These are phyloP conservation scores for Elaeis oleifera DNA, from an alignment of 202 grass and related monocot species.

Conservation along the genomic window DNA sequence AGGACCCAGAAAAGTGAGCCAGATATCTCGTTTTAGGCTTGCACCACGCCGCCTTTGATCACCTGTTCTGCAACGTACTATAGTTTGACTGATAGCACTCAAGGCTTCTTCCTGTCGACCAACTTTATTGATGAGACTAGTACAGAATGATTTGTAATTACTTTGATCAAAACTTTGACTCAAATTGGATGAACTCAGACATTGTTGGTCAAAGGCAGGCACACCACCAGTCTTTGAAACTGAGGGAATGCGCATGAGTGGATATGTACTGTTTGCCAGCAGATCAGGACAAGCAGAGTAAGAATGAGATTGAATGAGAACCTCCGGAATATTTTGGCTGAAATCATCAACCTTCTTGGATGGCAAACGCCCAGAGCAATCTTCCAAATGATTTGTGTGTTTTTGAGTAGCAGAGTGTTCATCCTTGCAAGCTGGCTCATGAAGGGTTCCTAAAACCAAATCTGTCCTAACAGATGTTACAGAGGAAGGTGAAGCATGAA, in stretches of 20 bases:
- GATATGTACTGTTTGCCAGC: neutral
- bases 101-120: constrained; percentile 83
- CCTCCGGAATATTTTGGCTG: constrained; percentile 25
- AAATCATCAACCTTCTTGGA: constrained; percentile 38
- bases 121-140: constrained; percentile 54
- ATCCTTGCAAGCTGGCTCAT: constrained; percentile 31
- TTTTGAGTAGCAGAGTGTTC: constrained; percentile 7
- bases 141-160: constrained; percentile 59
- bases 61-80: constrained; percentile 29
- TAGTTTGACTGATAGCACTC: constrained; percentile 40
- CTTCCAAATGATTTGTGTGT: neutral
- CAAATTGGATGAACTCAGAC: constrained; percentile 22
- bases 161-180: constrained; percentile 41
- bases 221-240: constrained; percentile 20
- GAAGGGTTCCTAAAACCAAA: constrained; percentile 67
- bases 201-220: constrained; percentile 47
- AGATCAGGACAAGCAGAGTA: constrained; percentile 5
- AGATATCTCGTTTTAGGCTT: constrained; percentile 51
- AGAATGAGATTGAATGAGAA: constrained; percentile 28
- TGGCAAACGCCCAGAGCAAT: constrained; percentile 20
- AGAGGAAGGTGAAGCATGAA: constrained; percentile 42
- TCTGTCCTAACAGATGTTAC: constrained; percentile 63
- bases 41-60: constrained; percentile 30
- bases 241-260: neutral
- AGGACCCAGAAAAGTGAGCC: constrained; percentile 73